These are phyloP conservation scores for Xylaria grammica DNA, from an alignment of 495 filamentous ascomycete species.

Conservation along the genomic window DNA sequence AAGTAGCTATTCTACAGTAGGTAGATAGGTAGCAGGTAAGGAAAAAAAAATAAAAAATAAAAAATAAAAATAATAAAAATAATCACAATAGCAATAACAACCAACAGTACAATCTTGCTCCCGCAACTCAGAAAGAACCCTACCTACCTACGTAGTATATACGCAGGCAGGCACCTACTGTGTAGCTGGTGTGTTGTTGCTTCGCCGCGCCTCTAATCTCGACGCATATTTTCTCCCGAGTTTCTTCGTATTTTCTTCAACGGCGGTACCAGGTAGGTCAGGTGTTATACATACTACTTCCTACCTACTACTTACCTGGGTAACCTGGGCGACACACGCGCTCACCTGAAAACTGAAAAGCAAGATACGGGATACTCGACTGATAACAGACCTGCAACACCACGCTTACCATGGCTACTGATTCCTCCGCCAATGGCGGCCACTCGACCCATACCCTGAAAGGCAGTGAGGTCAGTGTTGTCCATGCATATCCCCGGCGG, in stretches of 20 bases:
- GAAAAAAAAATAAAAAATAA: background rate
- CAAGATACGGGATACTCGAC: too few relatives aligned
- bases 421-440: constrained; percentile 33
- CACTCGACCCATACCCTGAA: constrained; percentile 42
- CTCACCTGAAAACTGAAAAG: background rate
- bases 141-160: too few relatives aligned
- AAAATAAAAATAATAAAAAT: constrained; percentile 16
- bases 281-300: too few relatives aligned
- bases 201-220: background rate
- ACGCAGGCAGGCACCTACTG: background rate
- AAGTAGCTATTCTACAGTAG: too few relatives aligned
- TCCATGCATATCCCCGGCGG: too few relatives aligned
- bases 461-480: constrained; percentile 52
- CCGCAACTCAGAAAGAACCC: constrained; percentile 4
- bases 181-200: background rate
- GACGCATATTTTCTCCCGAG: background rate
- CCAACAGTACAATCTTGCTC: background rate
- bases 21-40: too few relatives aligned
- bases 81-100: too few relatives aligned
- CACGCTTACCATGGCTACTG: constrained; percentile 17
- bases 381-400: background rate
- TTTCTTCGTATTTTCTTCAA: too few relatives aligned
- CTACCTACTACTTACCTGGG: too few relatives aligned
- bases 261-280: too few relatives aligned
- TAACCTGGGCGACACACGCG: too few relatives aligned